These are phyloP conservation scores for Trichosporon ovoides DNA, from an alignment of 1,284 basidiomycete species.

Conservation along the genomic window DNA sequence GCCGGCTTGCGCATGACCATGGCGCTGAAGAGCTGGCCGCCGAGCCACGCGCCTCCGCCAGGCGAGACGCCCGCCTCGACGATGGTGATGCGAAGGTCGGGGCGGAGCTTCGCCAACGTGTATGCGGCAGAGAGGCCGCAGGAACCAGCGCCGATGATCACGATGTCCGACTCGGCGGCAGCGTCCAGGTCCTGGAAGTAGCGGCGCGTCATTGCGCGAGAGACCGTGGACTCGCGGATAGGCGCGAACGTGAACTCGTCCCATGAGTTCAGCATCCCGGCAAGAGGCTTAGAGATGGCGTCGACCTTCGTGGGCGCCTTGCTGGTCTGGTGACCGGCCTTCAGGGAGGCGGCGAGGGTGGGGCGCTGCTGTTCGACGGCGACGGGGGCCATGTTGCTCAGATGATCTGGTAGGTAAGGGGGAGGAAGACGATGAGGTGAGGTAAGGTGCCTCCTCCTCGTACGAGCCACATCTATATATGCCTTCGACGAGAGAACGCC, in stretches of 20 bases:
- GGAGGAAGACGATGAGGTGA: too few species aligned
- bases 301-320: too few species aligned
- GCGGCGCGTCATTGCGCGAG: conserved; percentile 72
- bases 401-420: too few species aligned
- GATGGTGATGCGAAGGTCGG: conserved; percentile 73
- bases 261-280: background rate
- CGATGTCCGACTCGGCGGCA: conserved; percentile 54
- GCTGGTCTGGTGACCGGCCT: too few species aligned
- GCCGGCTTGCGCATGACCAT: conserved; percentile 84
- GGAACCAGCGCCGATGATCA: conserved; percentile 73
- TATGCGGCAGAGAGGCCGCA: conserved; percentile 76
- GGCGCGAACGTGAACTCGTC: conserved; percentile 65
- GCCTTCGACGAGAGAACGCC: too few species aligned
- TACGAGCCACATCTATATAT: too few species aligned
- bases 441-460: too few species aligned
- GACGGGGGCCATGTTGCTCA: too few species aligned
- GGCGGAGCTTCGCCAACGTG: conserved; percentile 61
- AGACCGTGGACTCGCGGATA: conserved; percentile 68
- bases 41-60: conserved; percentile 66
- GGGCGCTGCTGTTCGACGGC: too few species aligned
- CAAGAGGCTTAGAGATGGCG: too few species aligned
- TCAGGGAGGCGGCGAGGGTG: too few species aligned
- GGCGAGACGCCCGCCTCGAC: conserved; percentile 76
- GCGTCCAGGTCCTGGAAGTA: conserved; percentile 42
- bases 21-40: conserved; percentile 75